These are phyloP conservation scores for Pulveroboletus sp. DNA, from an alignment of 768 basidiomycete genomes.

Conservation along the genomic window DNA sequence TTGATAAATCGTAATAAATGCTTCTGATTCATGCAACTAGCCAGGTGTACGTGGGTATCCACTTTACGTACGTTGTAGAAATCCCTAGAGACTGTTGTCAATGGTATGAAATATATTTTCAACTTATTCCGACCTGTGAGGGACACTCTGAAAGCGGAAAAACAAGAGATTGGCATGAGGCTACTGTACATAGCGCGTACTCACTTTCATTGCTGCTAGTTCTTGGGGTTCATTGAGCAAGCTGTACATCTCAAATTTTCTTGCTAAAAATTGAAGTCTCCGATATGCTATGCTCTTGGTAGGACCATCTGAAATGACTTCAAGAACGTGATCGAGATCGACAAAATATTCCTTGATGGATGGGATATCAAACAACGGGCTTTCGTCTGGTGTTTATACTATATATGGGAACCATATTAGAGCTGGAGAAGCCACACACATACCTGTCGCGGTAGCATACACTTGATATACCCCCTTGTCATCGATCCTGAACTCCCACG, in stretches of 20 bases:
- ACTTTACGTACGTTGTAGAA: constrained; percentile 99
- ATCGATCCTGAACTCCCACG: constrained; percentile 71
- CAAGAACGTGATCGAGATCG: constrained; percentile 88
- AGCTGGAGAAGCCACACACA: not conserved
- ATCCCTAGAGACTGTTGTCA: constrained; percentile 54
- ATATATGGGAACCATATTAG: not conserved
- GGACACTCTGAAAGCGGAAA: constrained; percentile 30
- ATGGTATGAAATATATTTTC: not conserved
- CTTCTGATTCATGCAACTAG: constrained; percentile 99
- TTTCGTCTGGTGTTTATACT: constrained; percentile 31
- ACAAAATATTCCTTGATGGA: constrained; percentile 92
- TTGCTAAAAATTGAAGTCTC: constrained; percentile 82
- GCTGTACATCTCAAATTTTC: constrained; percentile 92
- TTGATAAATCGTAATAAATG: constrained; percentile 98
- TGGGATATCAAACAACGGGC: constrained; percentile 74
- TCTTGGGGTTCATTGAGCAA: constrained; percentile 93
- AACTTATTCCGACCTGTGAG: constrained; percentile 25
- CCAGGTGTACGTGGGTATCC: constrained; percentile 98
- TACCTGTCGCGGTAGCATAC: constrained; percentile 39
- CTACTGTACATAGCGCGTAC: constrained; percentile 15
- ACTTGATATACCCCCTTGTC: constrained; percentile 90
- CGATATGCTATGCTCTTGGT: constrained; percentile 95
- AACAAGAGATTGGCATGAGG: constrained; percentile 2
- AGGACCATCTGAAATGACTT: constrained; percentile 91
- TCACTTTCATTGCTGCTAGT: constrained; percentile 92